Conservation (phyloP, 140 eudicot species). For the Flaveria floridana region DNA sequence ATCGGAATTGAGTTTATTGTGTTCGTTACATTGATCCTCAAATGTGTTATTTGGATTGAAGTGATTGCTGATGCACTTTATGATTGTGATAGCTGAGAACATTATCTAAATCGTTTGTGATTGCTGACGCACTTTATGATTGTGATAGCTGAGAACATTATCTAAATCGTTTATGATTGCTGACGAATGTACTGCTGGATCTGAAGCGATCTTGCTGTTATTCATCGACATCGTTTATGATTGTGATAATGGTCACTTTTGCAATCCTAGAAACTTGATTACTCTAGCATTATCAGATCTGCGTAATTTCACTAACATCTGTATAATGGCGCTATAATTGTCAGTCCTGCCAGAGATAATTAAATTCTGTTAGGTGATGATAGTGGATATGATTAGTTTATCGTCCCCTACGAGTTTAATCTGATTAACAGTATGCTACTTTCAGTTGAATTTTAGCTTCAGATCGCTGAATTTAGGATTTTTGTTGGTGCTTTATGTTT, state of each 20-base stretch:
- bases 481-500: background rate
- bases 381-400: constrained; percentile 79
- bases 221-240: background rate
- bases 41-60: constrained; percentile 18
- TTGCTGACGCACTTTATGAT: no score
- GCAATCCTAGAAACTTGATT: constrained; percentile 8
- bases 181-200: constrained; percentile 1
- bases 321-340: background rate
- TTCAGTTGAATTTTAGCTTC: background rate
- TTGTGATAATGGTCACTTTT: constrained; percentile 8
- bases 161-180: background rate
- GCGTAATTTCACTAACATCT: background rate
- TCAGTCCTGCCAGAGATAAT: background rate
- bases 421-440: background rate
- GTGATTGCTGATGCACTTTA: no score
- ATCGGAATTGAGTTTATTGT: background rate
- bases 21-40: background rate
- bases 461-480: background rate
- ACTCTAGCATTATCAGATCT: constrained; percentile 14
- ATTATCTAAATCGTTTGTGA: background rate
- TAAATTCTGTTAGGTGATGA: constrained; percentile 42
- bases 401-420: constrained; percentile 57
- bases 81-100: background rate
- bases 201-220: constrained; percentile 16
- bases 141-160: background rate